Evolutionary conservation across 202 grass and related monocot genomes (phyloP).

Genomic region (Digitaria exilis): DNA sequence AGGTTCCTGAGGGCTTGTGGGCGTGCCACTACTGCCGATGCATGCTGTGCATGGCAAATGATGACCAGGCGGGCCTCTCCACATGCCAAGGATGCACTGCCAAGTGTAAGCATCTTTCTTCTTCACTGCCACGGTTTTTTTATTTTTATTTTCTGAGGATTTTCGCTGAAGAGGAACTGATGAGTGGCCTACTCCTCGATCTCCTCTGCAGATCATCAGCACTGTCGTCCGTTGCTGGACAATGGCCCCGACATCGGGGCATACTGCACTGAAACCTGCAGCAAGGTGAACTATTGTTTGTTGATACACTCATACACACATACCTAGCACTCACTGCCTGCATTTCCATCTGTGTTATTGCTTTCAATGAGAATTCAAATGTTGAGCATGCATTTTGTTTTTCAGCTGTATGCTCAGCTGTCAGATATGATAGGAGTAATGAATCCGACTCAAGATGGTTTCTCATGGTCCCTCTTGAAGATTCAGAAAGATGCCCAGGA

Average conservation of each 20-base stretch:
- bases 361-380: neutral
- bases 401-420: slow-evolving; percentile 63
- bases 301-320: too few species aligned
- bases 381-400: neutral
- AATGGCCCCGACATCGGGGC: neutral
- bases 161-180: slow-evolving; percentile 9
- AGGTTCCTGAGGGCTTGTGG: slow-evolving; percentile 62
- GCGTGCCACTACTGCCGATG: slow-evolving; percentile 64
- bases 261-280: slow-evolving; percentile 42
- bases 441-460: slow-evolving; percentile 54
- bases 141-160: too few species aligned
- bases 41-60: slow-evolving; percentile 35
- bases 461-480: slow-evolving; percentile 64
- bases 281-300: slow-evolving; percentile 22
- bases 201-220: slow-evolving; percentile 38
- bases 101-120: slow-evolving; percentile 30
- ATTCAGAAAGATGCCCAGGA: slow-evolving; percentile 44
- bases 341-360: neutral
- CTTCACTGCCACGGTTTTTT: neutral
- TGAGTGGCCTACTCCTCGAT: neutral
- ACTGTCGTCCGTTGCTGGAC: slow-evolving; percentile 27
- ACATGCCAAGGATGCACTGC: slow-evolving; percentile 48
- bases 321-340: neutral
- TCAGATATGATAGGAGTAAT: slow-evolving; percentile 47
- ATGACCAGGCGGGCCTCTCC: slow-evolving; percentile 19